Percentiles rank a stretch among this genome's conserved stretches.
These are phyloP conservation scores for Daldinia concentrica DNA, from an alignment of 495 filamentous ascomycete species.

Conservation along the genomic window DNA sequence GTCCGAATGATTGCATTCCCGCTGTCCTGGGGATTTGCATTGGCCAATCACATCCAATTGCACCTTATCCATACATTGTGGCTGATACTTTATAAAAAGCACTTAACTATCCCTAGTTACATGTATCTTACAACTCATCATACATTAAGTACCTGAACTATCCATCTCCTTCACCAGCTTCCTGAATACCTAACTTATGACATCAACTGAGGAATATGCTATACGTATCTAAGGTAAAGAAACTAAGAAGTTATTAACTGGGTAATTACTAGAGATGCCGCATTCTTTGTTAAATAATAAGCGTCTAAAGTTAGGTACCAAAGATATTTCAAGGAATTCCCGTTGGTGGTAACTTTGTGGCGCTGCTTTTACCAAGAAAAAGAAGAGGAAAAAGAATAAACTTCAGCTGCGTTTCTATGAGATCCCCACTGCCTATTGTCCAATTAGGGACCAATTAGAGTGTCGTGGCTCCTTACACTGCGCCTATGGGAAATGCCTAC, in stretches of 20 bases:
- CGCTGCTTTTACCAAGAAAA: slow-evolving; percentile 5
- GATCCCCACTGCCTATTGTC: slow-evolving; percentile 26
- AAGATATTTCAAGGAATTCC: neutral
- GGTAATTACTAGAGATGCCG: neutral
- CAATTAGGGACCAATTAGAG: slow-evolving; percentile 14
- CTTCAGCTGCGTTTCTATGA: slow-evolving; percentile 13
- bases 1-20: too few species aligned
- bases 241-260: neutral
- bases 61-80: slow-evolving; percentile 16
- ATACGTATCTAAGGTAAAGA: neutral
- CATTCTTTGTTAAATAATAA: neutral
- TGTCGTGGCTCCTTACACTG: slow-evolving; percentile 11
- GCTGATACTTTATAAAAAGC: neutral
- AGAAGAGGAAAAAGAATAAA: slow-evolving; percentile 1
- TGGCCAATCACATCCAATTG: slow-evolving; percentile 7
- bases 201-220: too few species aligned
- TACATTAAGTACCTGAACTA: neutral
- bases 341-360: neutral
- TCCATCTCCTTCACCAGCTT: too few species aligned
- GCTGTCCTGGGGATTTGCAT: neutral
- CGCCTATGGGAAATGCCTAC: slow-evolving; percentile 17
- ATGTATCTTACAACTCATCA: neutral
- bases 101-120: neutral
- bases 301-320: neutral
- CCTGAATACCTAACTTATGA: too few species aligned